Evolutionary conservation across 2,329 filamentous ascomycete species (phyloP).

Genomic region (Phialemonium atrogriseum): DNA sequence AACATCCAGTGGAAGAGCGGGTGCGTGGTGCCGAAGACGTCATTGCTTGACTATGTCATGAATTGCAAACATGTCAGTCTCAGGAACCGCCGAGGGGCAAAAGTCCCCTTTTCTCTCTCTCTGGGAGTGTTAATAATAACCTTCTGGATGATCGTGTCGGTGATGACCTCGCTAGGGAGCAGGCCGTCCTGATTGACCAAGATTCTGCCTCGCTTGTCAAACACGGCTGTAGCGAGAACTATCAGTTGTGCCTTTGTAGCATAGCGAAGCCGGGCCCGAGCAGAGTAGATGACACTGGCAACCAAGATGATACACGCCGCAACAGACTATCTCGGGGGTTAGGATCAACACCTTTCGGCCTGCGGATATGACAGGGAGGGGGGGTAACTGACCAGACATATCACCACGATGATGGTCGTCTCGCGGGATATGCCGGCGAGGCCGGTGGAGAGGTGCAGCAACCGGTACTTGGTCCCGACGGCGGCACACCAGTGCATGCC

Average conservation of each 20-base stretch:
- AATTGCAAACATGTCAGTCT: constrained; percentile 17
- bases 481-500: constrained; percentile 85
- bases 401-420: constrained; percentile 65
- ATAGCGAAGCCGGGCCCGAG: constrained; percentile 42
- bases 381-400: constrained; percentile 49
- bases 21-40: constrained; percentile 68
- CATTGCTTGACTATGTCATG: constrained; percentile 48
- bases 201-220: constrained; percentile 57
- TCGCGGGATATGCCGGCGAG: constrained; percentile 44
- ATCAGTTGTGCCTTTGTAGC: constrained; percentile 55
- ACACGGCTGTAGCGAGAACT: constrained; percentile 52
- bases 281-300: constrained; percentile 43
- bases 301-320: constrained; percentile 53
- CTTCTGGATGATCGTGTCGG: constrained; percentile 64
- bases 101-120: too few species aligned
- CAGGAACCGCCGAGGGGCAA: too few species aligned
- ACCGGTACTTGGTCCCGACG: constrained; percentile 59
- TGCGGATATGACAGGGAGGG: constrained; percentile 7
- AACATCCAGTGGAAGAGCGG: constrained; percentile 85
- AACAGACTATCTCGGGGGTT: constrained; percentile 30
- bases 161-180: constrained; percentile 68
- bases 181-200: constrained; percentile 63
- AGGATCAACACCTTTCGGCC: too few species aligned
- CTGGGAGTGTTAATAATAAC: constrained; percentile 22
- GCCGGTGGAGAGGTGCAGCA: constrained; percentile 36